Base-by-base conservation (phyloP, 2,329 filamentous ascomycete species). In the Paramyrothecium sp. region DNA sequence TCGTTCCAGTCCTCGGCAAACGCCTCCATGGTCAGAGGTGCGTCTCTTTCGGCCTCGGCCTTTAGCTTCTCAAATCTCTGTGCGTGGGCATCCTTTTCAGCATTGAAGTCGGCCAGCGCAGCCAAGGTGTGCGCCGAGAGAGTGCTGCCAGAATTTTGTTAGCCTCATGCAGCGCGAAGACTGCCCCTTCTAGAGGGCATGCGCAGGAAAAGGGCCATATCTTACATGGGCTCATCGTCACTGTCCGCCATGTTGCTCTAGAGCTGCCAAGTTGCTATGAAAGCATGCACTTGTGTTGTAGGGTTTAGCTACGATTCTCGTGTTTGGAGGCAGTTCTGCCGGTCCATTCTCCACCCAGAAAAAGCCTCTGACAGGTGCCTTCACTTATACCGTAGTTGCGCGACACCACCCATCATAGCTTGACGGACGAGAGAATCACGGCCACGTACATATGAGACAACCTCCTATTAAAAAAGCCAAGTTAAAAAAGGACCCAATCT, bases 1-100 rank as follows among this genome's bases (percentile, higher is more conserved):
- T 89, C 84, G 67, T 93, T 91, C 91, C 91, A 95, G 71, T 94
- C 88, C 73, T 94, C 91, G 1, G 80, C 79, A 66, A 94, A 95
- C 1, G 82, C 77, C 30, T 89, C 85, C 84, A 94, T 94, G 17
- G 75, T 78, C 55, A 83, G 60, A 44, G 71, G 69, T 33, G 61
- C 56, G 26, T 81, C 78, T 51, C 81, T 75, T 67, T 90, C 87
- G 1, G 86, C 85, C 38, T 80, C 77, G 12, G 77, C 75, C 72
- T 87, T 87, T 54, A 94, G 77, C 60, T 86, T 81, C 69, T 90
- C 85, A 63, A 94, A 91, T 53, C 84, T 81, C 66, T 87, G 83
- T 58, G 81, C 78, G 57, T 83, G 81, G 16, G 81, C 82, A 69
- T 92, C 89, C 61, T 87, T 85, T 71, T 94, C 91, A 51, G 80